These are phyloP conservation scores for Hygrocybe coccinea DNA, from an alignment of 768 basidiomycete species.

Conservation along the genomic window DNA sequence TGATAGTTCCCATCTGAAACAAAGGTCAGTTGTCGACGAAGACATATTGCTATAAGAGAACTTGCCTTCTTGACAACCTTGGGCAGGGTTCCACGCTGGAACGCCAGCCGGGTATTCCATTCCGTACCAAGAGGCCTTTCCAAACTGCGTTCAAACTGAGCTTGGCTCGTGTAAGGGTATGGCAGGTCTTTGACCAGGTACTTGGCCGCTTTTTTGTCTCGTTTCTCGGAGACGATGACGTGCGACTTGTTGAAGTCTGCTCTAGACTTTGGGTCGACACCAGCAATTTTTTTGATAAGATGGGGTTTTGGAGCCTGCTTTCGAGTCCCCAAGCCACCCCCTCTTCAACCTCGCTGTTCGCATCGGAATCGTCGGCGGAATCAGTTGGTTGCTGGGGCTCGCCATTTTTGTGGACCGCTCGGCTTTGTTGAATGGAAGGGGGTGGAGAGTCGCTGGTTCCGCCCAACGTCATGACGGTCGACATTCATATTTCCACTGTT, in stretches of 20 bases:
- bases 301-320: constrained; percentile 59
- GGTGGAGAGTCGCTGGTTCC: constrained; percentile 4
- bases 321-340: constrained; percentile 78
- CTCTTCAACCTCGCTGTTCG: constrained; percentile 62
- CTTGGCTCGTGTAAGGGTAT: constrained; percentile 88
- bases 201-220: constrained; percentile 88
- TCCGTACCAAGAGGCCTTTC: constrained; percentile 79
- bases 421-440: constrained; percentile 17
- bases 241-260: constrained; percentile 81
- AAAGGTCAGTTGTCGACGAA: constrained; percentile 4
- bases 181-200: constrained; percentile 90
- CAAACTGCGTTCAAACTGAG: constrained; percentile 86
- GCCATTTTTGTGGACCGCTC: constrained; percentile 40
- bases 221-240: constrained; percentile 93
- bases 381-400: constrained; percentile 52
- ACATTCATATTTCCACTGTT: constrained; percentile 67
- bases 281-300: constrained; percentile 76
- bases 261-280: constrained; percentile 72
- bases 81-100: constrained; percentile 81
- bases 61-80: constrained; percentile 81
- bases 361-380: constrained; percentile 49
- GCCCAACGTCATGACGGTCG: constrained; percentile 42
- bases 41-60: constrained; percentile 3
- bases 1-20: constrained; percentile 60
- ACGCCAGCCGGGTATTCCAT: constrained; percentile 87